Conservation (phyloP, 2,329 filamentous ascomycete species). For the Thyridium curvatum region DNA sequence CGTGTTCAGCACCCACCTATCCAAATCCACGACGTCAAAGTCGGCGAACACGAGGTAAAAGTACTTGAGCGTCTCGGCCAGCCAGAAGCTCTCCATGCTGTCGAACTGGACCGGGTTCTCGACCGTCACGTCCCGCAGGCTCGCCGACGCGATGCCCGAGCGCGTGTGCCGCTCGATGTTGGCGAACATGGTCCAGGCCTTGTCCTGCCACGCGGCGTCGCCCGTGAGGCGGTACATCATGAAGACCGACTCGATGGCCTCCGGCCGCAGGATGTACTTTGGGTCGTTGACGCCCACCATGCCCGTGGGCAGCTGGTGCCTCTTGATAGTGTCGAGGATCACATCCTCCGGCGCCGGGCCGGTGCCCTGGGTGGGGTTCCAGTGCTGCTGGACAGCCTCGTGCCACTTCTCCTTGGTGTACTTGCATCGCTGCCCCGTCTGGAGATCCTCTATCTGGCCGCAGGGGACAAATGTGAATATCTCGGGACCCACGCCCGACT, state of each 20-base stretch:
- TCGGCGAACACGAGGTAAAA: constrained; percentile 59
- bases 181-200: constrained; percentile 70
- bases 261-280: constrained; percentile 63
- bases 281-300: constrained; percentile 48
- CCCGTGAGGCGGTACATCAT: constrained; percentile 71
- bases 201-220: constrained; percentile 56
- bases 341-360: constrained; percentile 12
- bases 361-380: constrained; percentile 3
- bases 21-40: constrained; percentile 50
- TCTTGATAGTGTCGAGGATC: constrained; percentile 28
- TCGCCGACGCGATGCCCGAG: constrained; percentile 57
- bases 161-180: constrained; percentile 55
- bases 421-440: constrained; percentile 13
- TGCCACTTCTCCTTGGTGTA: constrained; percentile 18
- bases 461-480: constrained; percentile 42
- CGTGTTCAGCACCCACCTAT: constrained; percentile 56
- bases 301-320: constrained; percentile 43
- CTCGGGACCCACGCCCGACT: constrained; percentile 57
- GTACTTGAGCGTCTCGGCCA: constrained; percentile 63
- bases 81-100: constrained; percentile 72
- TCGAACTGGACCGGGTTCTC: constrained; percentile 35
- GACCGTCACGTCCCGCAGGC: constrained; percentile 59
- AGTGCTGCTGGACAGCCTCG: constrained; percentile 10
- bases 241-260: constrained; percentile 77
- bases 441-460: constrained; percentile 13